Percentiles rank a stretch among this genome's conserved stretches.
These are phyloP conservation scores for Apiotrichum siamense DNA, from an alignment of 1,284 basidiomycete species.

Conservation along the genomic window DNA sequence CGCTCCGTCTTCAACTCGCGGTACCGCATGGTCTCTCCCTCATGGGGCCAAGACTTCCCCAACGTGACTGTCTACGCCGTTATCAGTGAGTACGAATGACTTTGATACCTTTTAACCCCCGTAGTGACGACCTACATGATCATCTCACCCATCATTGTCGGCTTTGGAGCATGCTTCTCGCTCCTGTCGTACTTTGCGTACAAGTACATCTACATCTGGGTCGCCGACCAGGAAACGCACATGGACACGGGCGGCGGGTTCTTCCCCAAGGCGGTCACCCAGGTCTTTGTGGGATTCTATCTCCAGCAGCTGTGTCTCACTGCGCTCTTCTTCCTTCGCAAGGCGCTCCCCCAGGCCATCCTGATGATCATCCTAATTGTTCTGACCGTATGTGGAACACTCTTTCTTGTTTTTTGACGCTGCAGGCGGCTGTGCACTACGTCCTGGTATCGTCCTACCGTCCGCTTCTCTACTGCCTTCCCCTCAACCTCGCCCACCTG, in stretches of 20 bases:
- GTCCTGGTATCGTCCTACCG: slow-evolving; percentile 59
- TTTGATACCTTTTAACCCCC: neutral
- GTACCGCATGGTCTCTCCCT: slow-evolving; percentile 36
- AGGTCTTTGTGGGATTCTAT: slow-evolving; percentile 89
- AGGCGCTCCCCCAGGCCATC: slow-evolving; percentile 64
- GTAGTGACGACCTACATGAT: slow-evolving; percentile 72
- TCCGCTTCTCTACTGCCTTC: slow-evolving; percentile 58
- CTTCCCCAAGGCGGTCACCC: slow-evolving; percentile 90
- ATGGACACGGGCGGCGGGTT: slow-evolving; percentile 89
- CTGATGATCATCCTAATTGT: slow-evolving; percentile 78
- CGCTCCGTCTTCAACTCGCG: slow-evolving; percentile 49
- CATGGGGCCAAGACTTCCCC: slow-evolving; percentile 78
- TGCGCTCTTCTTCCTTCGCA: slow-evolving; percentile 81
- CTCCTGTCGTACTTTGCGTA: slow-evolving; percentile 75
- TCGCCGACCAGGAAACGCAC: slow-evolving; percentile 63
- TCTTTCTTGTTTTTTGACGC: slow-evolving; percentile 7
- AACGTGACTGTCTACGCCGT: slow-evolving; percentile 65
- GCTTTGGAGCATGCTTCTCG: slow-evolving; percentile 76
- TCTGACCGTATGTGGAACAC: slow-evolving; percentile 64
- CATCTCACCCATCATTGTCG: slow-evolving; percentile 91
- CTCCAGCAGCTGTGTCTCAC: slow-evolving; percentile 71
- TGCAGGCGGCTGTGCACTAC: slow-evolving; percentile 54
- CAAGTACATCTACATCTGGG: slow-evolving; percentile 82
- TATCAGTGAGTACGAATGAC: slow-evolving; percentile 57
- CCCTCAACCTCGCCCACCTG: slow-evolving; percentile 68